Evolutionary conservation across 176 grass and related monocot species (phyloP).

Genomic region (Stipa capillata): DNA sequence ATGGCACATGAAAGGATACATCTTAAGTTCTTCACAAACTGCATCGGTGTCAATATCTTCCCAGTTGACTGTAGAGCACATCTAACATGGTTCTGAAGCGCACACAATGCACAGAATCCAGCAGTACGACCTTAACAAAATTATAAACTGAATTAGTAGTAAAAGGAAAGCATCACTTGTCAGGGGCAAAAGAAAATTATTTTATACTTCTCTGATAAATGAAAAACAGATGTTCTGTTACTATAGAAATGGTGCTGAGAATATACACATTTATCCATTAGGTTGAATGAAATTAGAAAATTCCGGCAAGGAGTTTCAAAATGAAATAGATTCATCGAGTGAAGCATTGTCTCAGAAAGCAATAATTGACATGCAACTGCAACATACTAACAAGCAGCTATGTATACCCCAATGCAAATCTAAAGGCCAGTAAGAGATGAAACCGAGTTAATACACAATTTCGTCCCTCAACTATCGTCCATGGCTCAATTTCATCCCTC

Average conservation of each 20-base stretch:
- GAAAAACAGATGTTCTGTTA: background rate
- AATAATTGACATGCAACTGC: background rate
- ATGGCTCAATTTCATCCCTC: no score
- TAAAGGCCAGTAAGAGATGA: background rate
- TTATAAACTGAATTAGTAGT: background rate
- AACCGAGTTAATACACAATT: no score
- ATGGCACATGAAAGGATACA: slow-evolving; percentile 44
- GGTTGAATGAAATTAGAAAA: background rate
- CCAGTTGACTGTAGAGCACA: slow-evolving; percentile 61
- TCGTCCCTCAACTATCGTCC: no score
- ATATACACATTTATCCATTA: background rate
- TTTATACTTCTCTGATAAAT: background rate
- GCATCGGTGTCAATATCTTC: slow-evolving; percentile 61
- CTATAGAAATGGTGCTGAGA: background rate
- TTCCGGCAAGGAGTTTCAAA: background rate
- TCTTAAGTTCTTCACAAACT: slow-evolving; percentile 66
- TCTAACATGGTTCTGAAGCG: slow-evolving; percentile 74
- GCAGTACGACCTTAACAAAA: slow-evolving; percentile 41
- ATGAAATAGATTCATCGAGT: background rate
- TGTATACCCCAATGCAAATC: background rate
- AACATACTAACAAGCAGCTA: background rate
- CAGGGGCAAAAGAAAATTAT: background rate
- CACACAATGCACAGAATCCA: slow-evolving; percentile 74
- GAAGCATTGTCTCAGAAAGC: background rate
- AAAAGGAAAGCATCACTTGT: background rate